A percentile compares a stretch with the other conserved stretches of the same genome.
Conservation (phyloP, 805 yeast genomes). For the Spathaspora girioi region DNA sequence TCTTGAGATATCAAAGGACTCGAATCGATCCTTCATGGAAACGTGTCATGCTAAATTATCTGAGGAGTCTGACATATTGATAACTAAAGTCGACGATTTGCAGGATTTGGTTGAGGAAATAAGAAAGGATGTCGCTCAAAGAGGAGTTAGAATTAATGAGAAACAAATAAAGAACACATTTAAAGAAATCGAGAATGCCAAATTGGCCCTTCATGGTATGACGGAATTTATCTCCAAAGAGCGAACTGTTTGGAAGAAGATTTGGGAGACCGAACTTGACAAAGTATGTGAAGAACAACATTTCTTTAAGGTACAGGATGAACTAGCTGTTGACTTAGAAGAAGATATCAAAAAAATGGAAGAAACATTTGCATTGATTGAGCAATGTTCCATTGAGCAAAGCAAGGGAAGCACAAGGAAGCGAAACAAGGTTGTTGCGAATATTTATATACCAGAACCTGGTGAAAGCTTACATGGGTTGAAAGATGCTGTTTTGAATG, state of each 20-base stretch:
- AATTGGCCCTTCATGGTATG: slow-evolving; percentile 48
- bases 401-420: slow-evolving; percentile 51
- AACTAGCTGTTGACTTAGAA: slow-evolving; percentile 68
- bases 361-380: slow-evolving; percentile 80
- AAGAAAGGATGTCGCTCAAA: slow-evolving; percentile 84
- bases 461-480: slow-evolving; percentile 56
- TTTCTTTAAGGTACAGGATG: slow-evolving; percentile 85
- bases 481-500: slow-evolving; percentile 75
- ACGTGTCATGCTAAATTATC: slow-evolving; percentile 70
- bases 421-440: slow-evolving; percentile 35
- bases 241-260: slow-evolving; percentile 80
- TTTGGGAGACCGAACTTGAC: slow-evolving; percentile 90
- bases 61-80: slow-evolving; percentile 66
- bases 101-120: slow-evolving; percentile 89
- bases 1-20: slow-evolving; percentile 30
- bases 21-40: slow-evolving; percentile 63
- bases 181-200: slow-evolving; percentile 62
- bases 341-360: slow-evolving; percentile 78
- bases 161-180: slow-evolving; percentile 66
- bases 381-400: slow-evolving; percentile 77
- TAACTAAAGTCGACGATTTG: slow-evolving; percentile 82
- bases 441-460: slow-evolving; percentile 55
- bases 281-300: slow-evolving; percentile 93
- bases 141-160: slow-evolving; percentile 79
- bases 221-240: slow-evolving; percentile 62